Conservation (phyloP, 2,329 filamentous ascomycete genomes). For the Dothistroma septosporum region DNA sequence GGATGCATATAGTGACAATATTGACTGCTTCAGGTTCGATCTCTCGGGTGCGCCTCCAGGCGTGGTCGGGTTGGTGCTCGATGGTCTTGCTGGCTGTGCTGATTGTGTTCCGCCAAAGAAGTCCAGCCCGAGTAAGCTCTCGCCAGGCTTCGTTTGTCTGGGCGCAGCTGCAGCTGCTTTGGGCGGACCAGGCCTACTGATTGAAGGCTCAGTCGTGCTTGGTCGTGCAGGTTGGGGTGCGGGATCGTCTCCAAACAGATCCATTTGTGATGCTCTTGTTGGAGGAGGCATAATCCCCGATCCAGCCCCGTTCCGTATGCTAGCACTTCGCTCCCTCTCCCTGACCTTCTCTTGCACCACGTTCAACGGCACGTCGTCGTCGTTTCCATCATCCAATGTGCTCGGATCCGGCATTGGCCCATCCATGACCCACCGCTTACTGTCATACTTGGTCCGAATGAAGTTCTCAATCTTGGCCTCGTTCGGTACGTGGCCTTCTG, state of each 20-base stretch:
- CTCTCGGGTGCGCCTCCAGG: slow-evolving; percentile 62
- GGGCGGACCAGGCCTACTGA: slow-evolving; percentile 47
- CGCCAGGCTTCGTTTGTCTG: slow-evolving; percentile 65
- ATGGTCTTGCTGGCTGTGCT: slow-evolving; percentile 68
- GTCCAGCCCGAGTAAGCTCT: slow-evolving; percentile 87
- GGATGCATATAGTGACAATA: slow-evolving; percentile 88
- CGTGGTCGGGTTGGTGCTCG: slow-evolving; percentile 64
- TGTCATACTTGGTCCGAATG: slow-evolving; percentile 97
- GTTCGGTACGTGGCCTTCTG: slow-evolving; percentile 83
- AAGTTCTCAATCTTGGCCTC: slow-evolving; percentile 99
- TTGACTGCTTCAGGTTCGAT: slow-evolving; percentile 94
- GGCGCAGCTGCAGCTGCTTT: slow-evolving; percentile 37
- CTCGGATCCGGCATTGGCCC: slow-evolving; percentile 90
- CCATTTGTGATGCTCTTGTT: slow-evolving; percentile 49
- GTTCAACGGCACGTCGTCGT: slow-evolving; percentile 68
- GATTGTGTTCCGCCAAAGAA: slow-evolving; percentile 74
- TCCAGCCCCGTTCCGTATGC: slow-evolving; percentile 40
- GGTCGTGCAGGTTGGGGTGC: slow-evolving; percentile 57
- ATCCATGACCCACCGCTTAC: slow-evolving; percentile 99
- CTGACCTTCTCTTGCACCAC: slow-evolving; percentile 68
- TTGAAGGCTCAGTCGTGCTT: slow-evolving; percentile 69
- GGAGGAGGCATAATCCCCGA: slow-evolving; percentile 14
- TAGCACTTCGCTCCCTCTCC: slow-evolving; percentile 38
- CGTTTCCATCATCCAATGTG: slow-evolving; percentile 68
- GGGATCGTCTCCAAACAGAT: slow-evolving; percentile 72